phyloP scores from a whole-genome alignment of 208 protist species.

The Leishmania amazonensis region DNA sequence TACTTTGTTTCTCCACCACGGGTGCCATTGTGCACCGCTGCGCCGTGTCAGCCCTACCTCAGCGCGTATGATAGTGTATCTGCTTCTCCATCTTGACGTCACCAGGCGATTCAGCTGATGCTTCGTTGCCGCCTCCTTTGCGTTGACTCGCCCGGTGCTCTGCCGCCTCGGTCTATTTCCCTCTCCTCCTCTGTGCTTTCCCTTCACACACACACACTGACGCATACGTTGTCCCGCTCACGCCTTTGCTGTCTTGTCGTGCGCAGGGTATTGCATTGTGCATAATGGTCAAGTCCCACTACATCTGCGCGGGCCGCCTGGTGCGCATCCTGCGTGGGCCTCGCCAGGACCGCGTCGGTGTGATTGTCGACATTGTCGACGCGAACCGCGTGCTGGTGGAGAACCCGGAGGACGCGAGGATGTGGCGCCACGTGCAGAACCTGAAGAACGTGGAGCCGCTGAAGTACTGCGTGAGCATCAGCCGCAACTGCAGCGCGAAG shows the following conservation, averaged over 20 bases:
- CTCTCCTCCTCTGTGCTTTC: constrained; percentile 1
- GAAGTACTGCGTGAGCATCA: constrained; percentile 61
- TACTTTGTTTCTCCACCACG: not conserved
- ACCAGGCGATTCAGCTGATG: not conserved
- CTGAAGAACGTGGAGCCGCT: constrained; percentile 89
- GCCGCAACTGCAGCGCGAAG: constrained; percentile 79
- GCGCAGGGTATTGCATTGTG: constrained; percentile 30
- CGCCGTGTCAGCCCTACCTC: not conserved
- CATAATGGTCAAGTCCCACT: constrained; percentile 69
- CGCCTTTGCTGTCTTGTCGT: constrained; percentile 13
- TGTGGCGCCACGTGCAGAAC: constrained; percentile 92
- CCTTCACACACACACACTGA: constrained; percentile 3
- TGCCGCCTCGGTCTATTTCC: not conserved
- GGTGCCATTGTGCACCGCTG: not conserved
- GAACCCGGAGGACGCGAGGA: constrained; percentile 89
- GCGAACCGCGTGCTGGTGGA: constrained; percentile 90
- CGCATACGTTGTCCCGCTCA: constrained; percentile 4
- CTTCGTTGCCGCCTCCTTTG: not conserved
- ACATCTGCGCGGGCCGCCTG: constrained; percentile 57
- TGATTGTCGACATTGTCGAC: constrained; percentile 91
- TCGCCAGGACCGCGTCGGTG: constrained; percentile 65
- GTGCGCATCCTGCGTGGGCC: constrained; percentile 65
- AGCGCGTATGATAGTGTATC: constrained; percentile 1
- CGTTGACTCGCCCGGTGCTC: not conserved
- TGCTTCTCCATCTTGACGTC: constrained; percentile 1